Evolutionary conservation across 768 basidiomycete genomes (phyloP).

Genomic region (Austroboletus eburneus): DNA sequence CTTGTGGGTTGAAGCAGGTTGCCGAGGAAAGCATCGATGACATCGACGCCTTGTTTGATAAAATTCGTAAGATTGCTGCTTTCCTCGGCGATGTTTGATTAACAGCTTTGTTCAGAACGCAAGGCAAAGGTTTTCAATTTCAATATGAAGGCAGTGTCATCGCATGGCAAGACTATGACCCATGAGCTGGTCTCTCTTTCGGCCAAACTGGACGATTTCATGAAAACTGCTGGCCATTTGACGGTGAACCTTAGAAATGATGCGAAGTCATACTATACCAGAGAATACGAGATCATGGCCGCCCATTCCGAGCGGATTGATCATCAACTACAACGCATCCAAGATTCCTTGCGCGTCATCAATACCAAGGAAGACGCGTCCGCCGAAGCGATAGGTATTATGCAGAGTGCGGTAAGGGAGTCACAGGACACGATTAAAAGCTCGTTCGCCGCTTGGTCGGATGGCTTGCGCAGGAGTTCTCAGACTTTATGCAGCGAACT

Average conservation of each 20-base stretch:
- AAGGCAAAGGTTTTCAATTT: slow-evolving; percentile 58
- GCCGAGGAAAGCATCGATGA: slow-evolving; percentile 69
- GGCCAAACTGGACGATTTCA: slow-evolving; percentile 57
- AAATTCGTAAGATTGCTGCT: slow-evolving; percentile 59
- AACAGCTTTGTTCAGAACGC: slow-evolving; percentile 50
- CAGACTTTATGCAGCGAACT: slow-evolving; percentile 46
- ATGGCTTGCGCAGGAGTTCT: slow-evolving; percentile 46
- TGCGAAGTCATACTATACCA: slow-evolving; percentile 50
- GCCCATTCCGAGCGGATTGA: slow-evolving; percentile 51
- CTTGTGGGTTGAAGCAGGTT: slow-evolving; percentile 59
- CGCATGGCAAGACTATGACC: slow-evolving; percentile 57
- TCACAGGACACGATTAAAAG: slow-evolving; percentile 50
- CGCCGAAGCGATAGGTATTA: slow-evolving; percentile 43
- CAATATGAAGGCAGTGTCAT: slow-evolving; percentile 63
- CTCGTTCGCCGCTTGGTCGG: slow-evolving; percentile 53
- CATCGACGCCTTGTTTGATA: slow-evolving; percentile 68
- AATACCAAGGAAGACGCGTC: slow-evolving; percentile 54
- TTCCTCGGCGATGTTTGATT: slow-evolving; percentile 2
- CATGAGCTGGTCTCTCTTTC: slow-evolving; percentile 51
- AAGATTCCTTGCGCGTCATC: slow-evolving; percentile 49
- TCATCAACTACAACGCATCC: slow-evolving; percentile 52
- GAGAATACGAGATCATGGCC: slow-evolving; percentile 52
- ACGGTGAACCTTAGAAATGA: slow-evolving; percentile 51
- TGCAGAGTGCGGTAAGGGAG: slow-evolving; percentile 49
- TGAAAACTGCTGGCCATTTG: slow-evolving; percentile 52